Evolutionary conservation across 768 basidiomycete species (phyloP).

Genomic region (Hortiboletus campestris): DNA sequence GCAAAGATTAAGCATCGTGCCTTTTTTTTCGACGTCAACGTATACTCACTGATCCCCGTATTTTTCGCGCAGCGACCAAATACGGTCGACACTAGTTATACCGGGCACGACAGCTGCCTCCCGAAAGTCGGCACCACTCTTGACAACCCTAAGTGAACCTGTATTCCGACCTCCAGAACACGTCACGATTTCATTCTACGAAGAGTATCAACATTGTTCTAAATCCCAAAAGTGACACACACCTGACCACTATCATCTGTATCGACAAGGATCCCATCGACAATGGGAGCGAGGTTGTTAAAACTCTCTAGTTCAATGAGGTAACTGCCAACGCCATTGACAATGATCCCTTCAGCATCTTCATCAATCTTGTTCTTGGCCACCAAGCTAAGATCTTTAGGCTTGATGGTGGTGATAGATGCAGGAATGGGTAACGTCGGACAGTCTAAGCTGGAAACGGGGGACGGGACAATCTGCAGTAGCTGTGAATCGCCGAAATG

Average conservation of each 20-base stretch:
- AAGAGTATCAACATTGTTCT: neutral
- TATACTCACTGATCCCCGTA: constrained; percentile 50
- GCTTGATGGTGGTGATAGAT: constrained; percentile 43
- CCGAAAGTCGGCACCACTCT: constrained; percentile 79
- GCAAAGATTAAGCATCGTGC: neutral
- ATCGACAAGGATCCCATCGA: constrained; percentile 78
- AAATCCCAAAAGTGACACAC: constrained; percentile 11
- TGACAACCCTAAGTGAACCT: constrained; percentile 73
- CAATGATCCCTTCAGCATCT: constrained; percentile 42
- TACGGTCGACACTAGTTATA: constrained; percentile 49
- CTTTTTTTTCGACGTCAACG: neutral
- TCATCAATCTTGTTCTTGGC: constrained; percentile 35
- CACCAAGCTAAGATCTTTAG: constrained; percentile 37
- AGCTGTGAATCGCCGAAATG: constrained; percentile 81
- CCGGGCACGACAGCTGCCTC: constrained; percentile 60
- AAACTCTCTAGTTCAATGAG: constrained; percentile 61
- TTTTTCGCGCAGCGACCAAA: constrained; percentile 59
- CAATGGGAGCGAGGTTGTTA: constrained; percentile 79
- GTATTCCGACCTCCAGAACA: constrained; percentile 80
- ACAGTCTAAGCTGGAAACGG: constrained; percentile 38
- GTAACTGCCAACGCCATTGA: constrained; percentile 53
- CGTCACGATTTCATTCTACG: constrained; percentile 76
- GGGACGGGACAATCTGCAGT: constrained; percentile 51
- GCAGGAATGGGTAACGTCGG: constrained; percentile 53
- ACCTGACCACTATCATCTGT: constrained; percentile 71